Conservation (phyloP, 495 filamentous ascomycete genomes). For the Penicillium cinerascens region DNA sequence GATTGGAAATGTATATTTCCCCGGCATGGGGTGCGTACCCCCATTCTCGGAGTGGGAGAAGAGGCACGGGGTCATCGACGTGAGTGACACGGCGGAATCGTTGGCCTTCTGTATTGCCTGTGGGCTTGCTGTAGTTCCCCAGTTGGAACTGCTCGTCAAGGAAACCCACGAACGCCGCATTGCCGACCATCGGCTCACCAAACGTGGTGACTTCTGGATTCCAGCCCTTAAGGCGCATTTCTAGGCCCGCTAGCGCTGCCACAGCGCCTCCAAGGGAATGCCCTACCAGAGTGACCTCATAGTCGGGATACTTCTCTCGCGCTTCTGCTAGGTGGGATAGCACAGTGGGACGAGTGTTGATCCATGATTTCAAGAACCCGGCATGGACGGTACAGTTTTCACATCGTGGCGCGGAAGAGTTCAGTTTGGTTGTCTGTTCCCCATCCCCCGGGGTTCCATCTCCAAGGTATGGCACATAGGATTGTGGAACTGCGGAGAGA, state of each 20-base stretch:
- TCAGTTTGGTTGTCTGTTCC: background rate
- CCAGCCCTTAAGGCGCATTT: slow-evolving; percentile 66
- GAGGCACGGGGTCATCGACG: slow-evolving; percentile 79
- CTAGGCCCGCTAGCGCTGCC: slow-evolving; percentile 79
- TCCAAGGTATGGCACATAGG: slow-evolving; percentile 77
- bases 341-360: slow-evolving; percentile 61
- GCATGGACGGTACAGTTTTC: slow-evolving; percentile 85
- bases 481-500: slow-evolving; percentile 80
- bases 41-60: slow-evolving; percentile 82
- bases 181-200: slow-evolving; percentile 85
- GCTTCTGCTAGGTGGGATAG: slow-evolving; percentile 56
- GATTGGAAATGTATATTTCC: slow-evolving; percentile 79
- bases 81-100: slow-evolving; percentile 82
- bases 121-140: slow-evolving; percentile 11
- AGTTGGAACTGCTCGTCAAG: slow-evolving; percentile 64
- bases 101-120: slow-evolving; percentile 13
- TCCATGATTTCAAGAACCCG: slow-evolving; percentile 85
- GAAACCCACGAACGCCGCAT: slow-evolving; percentile 63
- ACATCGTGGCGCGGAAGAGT: slow-evolving; percentile 45
- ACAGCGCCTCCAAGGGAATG: slow-evolving; percentile 94
- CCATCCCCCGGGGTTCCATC: slow-evolving; percentile 30
- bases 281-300: slow-evolving; percentile 73
- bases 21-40: slow-evolving; percentile 80
- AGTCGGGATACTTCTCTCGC: slow-evolving; percentile 58
- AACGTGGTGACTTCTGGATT: slow-evolving; percentile 80